Evolutionary conservation across 495 filamentous ascomycete species (phyloP).

Genomic region (Lasiosphaeria miniovina): DNA sequence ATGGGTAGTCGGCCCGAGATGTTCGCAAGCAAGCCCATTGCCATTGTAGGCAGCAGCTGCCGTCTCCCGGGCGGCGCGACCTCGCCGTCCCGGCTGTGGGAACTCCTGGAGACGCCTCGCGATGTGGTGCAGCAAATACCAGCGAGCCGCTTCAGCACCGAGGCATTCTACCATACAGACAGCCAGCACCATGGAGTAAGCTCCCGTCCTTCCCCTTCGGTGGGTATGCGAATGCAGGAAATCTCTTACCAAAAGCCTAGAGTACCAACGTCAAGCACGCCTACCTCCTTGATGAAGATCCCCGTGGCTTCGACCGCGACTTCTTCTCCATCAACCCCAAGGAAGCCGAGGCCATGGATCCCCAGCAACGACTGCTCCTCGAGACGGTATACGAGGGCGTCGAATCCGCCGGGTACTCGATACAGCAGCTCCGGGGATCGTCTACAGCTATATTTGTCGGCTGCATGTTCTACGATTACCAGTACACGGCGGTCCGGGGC

Average conservation of each 20-base stretch:
- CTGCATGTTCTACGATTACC: conserved; percentile 67
- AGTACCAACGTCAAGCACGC: conserved; percentile 46
- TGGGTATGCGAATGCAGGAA: background rate
- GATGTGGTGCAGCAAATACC: conserved; percentile 39
- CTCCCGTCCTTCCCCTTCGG: background rate
- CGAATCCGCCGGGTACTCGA: conserved; percentile 53
- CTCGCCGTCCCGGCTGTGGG: conserved; percentile 46
- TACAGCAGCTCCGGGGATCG: conserved; percentile 1
- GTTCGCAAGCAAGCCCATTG: conserved; percentile 35
- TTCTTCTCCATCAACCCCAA: conserved; percentile 50
- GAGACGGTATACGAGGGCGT: conserved; percentile 33
- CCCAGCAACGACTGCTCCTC: conserved; percentile 33
- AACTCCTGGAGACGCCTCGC: conserved; percentile 13
- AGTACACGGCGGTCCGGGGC: conserved; percentile 37
- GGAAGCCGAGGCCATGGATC: conserved; percentile 40
- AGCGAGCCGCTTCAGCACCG: conserved; percentile 54
- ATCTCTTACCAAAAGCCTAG: background rate
- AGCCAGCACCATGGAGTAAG: conserved; percentile 35
- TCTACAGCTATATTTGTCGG: conserved; percentile 54
- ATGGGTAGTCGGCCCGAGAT: conserved; percentile 3
- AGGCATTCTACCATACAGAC: conserved; percentile 59
- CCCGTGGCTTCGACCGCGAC: conserved; percentile 42
- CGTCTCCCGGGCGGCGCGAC: conserved; percentile 49
- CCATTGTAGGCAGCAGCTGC: conserved; percentile 52
- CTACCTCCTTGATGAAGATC: conserved; percentile 54